A percentile compares a stretch with the other conserved stretches of the same genome.
phyloP scores from a whole-genome alignment of 768 basidiomycete species.

The Lactifluus subvellereus region DNA sequence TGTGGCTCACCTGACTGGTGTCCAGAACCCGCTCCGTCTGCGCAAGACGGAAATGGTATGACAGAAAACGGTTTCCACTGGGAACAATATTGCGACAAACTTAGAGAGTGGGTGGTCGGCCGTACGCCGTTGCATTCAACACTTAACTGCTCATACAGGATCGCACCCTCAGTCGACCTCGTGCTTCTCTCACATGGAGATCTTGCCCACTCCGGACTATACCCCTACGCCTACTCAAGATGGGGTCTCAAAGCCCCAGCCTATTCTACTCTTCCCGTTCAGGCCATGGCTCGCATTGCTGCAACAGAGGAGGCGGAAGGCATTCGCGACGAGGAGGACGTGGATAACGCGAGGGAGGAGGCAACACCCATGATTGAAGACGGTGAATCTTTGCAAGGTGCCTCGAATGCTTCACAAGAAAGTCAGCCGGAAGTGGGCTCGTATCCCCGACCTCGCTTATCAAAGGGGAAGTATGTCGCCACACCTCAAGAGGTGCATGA shows the following conservation, averaged over 20 bases:
- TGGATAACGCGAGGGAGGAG: conserved; percentile 30
- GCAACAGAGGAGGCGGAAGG: conserved; percentile 84
- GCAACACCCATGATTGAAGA: background rate
- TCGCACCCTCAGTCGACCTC: conserved; percentile 77
- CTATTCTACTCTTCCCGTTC: conserved; percentile 91
- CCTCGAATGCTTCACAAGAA: conserved; percentile 29
- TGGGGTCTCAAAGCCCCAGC: conserved; percentile 88
- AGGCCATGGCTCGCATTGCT: conserved; percentile 91
- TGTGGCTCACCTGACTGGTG: conserved; percentile 89
- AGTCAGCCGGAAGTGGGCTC: conserved; percentile 29
- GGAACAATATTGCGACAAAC: conserved; percentile 58
- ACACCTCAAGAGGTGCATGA: conserved; percentile 83
- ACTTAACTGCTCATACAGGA: conserved; percentile 38
- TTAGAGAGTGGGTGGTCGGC: conserved; percentile 55
- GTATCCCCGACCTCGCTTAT: conserved; percentile 10
- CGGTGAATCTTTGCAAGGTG: conserved; percentile 27
- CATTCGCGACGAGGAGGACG: conserved; percentile 67
- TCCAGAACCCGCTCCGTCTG: conserved; percentile 43
- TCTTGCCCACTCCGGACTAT: conserved; percentile 83
- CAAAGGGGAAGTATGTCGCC: conserved; percentile 59
- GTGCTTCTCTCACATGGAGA: conserved; percentile 95
- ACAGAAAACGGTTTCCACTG: conserved; percentile 40
- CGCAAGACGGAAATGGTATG: conserved; percentile 29
- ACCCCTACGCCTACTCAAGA: conserved; percentile 82
- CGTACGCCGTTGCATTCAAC: background rate